A percentile compares a stretch with the other conserved stretches of the same genome.
Conservation (phyloP, 495 filamentous ascomycete species). For the Penicillium paradoxum region DNA sequence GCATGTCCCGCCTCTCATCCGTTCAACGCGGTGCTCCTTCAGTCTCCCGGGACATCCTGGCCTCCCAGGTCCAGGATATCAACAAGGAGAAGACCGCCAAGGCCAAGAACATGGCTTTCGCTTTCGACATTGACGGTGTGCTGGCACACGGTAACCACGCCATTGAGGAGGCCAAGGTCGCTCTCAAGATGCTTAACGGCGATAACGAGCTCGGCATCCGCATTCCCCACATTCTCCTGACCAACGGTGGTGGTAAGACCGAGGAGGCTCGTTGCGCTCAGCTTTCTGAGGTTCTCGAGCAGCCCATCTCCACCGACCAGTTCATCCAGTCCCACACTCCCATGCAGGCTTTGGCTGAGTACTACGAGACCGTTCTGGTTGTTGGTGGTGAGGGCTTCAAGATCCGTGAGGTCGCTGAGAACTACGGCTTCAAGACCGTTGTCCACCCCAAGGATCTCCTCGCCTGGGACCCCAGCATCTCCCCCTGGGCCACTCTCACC, state of each 20-base stretch:
- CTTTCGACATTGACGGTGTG: constrained; percentile 91
- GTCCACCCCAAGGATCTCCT: constrained; percentile 87
- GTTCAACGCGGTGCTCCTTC: constrained; percentile 42
- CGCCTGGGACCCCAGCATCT: constrained; percentile 74
- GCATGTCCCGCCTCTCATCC: constrained; percentile 61
- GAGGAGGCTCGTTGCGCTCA: constrained; percentile 79
- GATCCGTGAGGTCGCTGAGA: constrained; percentile 76
- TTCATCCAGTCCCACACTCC: constrained; percentile 95
- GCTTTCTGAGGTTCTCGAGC: constrained; percentile 67
- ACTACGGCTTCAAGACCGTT: constrained; percentile 85
- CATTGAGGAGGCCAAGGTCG: constrained; percentile 76
- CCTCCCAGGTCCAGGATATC: constrained; percentile 68
- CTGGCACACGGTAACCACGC: constrained; percentile 73
- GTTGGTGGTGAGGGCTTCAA: constrained; percentile 87
- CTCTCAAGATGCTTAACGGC: constrained; percentile 81
- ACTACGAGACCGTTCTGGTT: constrained; percentile 79
- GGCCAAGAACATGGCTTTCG: constrained; percentile 73
- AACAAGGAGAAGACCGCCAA: constrained; percentile 60
- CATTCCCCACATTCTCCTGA: constrained; percentile 88
- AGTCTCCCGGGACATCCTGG: constrained; percentile 62
- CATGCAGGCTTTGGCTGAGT: constrained; percentile 80
- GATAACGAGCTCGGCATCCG: constrained; percentile 82
- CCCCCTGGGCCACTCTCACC: constrained; percentile 74
- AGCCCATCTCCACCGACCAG: constrained; percentile 72
- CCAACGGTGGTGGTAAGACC: constrained; percentile 89